Evolutionary conservation across 2,329 filamentous ascomycete genomes (phyloP).

Genomic region (Coniochaeta sp.): DNA sequence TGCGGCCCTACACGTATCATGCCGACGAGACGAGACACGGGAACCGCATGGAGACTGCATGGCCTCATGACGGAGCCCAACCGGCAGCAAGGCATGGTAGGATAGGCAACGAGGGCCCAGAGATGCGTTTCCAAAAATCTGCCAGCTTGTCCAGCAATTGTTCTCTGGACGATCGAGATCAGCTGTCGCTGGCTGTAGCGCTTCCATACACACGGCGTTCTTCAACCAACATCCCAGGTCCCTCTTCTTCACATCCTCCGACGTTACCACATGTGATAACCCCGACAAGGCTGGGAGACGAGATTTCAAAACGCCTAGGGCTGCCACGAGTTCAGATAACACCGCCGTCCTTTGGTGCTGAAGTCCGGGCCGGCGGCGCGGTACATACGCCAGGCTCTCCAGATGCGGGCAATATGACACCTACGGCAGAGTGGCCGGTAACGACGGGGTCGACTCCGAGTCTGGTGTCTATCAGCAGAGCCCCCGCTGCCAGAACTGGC

Average conservation of each 20-base stretch:
- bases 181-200: background rate
- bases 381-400: background rate
- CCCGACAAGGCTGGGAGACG: background rate
- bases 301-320: background rate
- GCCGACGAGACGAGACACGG: conserved; percentile 4
- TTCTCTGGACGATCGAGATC: background rate
- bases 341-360: background rate
- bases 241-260: background rate
- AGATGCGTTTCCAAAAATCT: background rate
- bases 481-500: background rate
- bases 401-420: background rate
- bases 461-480: background rate
- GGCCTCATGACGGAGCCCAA: background rate
- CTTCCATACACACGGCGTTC: too few species aligned
- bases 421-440: conserved; percentile 7
- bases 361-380: background rate
- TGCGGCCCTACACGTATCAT: conserved; percentile 9
- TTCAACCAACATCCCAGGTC: background rate
- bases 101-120: background rate
- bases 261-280: background rate
- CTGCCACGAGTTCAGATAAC: background rate
- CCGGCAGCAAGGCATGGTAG: background rate
- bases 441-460: conserved; percentile 4
- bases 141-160: background rate
- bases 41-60: background rate